Evolutionary conservation across 495 filamentous ascomycete genomes (phyloP).

Genomic region (Hyaloscypha hepaticicola): DNA sequence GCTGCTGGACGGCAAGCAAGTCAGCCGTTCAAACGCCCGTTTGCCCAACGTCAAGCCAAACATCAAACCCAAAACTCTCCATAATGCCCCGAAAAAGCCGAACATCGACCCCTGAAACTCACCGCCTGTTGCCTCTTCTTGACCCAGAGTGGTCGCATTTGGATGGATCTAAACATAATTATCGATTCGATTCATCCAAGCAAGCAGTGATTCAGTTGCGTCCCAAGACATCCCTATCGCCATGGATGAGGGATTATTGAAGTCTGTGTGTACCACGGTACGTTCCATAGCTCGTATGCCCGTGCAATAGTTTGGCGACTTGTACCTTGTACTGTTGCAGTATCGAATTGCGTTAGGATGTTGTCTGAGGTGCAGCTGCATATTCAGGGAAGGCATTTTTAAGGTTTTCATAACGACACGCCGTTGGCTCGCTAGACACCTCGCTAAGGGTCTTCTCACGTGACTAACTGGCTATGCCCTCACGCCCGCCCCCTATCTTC

Average conservation of each 20-base stretch:
- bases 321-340: slow-evolving; percentile 19
- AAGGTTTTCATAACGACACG: not conserved
- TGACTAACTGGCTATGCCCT: not conserved
- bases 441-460: not conserved
- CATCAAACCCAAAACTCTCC: too few relatives aligned
- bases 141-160: not conserved
- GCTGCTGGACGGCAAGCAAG: slow-evolving; percentile 10
- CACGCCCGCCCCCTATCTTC: not conserved
- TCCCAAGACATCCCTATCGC: not conserved
- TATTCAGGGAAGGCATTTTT: not conserved
- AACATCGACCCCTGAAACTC: slow-evolving; percentile 28
- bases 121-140: slow-evolving; percentile 22
- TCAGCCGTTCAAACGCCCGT: slow-evolving; percentile 28
- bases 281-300: not conserved
- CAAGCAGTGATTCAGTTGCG: slow-evolving; percentile 5
- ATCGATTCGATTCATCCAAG: slow-evolving; percentile 19
- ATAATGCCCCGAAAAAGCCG: not conserved
- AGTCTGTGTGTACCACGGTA: slow-evolving; percentile 19
- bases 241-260: slow-evolving; percentile 16
- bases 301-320: not conserved
- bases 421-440: not conserved
- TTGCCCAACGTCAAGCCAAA: slow-evolving; percentile 11
- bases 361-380: not conserved
- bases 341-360: slow-evolving; percentile 1
- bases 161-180: slow-evolving; percentile 7